A percentile compares a stretch with the other conserved stretches of the same genome.
Evolutionary conservation across 768 basidiomycete genomes (phyloP).

Genomic region (Lentinula lateritia): DNA sequence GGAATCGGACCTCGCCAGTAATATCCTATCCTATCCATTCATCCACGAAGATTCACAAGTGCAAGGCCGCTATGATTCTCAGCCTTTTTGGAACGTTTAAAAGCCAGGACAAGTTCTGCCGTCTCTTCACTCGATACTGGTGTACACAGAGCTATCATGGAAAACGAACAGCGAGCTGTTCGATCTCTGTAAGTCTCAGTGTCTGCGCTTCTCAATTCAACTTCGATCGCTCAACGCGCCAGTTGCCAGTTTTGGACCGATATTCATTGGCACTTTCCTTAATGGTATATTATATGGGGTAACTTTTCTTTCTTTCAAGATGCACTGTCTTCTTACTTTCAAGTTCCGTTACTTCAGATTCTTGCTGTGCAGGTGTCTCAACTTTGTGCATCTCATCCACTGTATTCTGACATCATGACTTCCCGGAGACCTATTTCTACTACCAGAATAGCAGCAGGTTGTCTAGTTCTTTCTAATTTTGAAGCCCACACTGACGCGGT

Average conservation of each 20-base stretch:
- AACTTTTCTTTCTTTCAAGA: not conserved
- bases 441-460: not conserved
- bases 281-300: constrained; percentile 11
- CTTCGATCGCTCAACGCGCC: not conserved
- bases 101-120: not conserved
- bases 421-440: not conserved
- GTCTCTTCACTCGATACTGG: not conserved
- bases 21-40: too few species aligned
- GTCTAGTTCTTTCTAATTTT: not conserved
- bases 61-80: too few species aligned
- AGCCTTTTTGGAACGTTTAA: too few species aligned
- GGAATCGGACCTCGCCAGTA: too few species aligned
- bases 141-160: not conserved
- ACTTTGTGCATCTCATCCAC: not conserved
- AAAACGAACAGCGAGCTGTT: not conserved
- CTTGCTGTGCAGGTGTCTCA: constrained; percentile 3
- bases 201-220: not conserved
- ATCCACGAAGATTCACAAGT: too few species aligned
- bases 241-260: constrained; percentile 7
- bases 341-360: not conserved
- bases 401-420: not conserved
- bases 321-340: not conserved
- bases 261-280: constrained; percentile 10
- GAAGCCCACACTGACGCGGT: not conserved
- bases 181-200: not conserved